phyloP scores from a whole-genome alignment of 768 basidiomycete species.

The Roridomyces roridus region DNA sequence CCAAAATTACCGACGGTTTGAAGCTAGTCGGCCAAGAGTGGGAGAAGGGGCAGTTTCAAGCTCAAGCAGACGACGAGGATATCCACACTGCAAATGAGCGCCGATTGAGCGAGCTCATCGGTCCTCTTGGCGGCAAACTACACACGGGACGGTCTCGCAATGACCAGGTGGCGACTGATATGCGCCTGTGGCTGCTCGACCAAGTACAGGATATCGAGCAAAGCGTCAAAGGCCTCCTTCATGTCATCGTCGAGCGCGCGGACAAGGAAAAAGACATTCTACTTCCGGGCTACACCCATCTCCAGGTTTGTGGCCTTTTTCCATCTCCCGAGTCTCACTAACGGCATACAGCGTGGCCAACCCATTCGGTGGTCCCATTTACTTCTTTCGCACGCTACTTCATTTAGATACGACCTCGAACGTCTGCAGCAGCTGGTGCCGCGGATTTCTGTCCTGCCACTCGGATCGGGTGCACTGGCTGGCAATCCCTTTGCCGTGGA shows the following conservation, averaged over 20 bases:
- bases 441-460: conserved; percentile 90
- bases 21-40: conserved; percentile 83
- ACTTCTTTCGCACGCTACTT: conserved; percentile 92
- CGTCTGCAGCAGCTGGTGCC: conserved; percentile 84
- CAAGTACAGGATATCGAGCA: conserved; percentile 72
- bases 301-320: conserved; percentile 69
- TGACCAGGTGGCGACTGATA: conserved; percentile 98
- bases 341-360: conserved; percentile 79
- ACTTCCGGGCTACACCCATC: conserved; percentile 96
- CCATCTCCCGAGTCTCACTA: background rate
- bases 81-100: conserved; percentile 99
- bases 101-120: conserved; percentile 90
- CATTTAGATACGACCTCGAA: conserved; percentile 89
- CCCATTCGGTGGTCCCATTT: conserved; percentile 99
- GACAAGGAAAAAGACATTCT: conserved; percentile 92
- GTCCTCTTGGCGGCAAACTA: conserved; percentile 90
- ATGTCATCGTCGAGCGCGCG: conserved; percentile 90
- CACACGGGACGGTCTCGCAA: conserved; percentile 98
- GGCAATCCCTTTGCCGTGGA: conserved; percentile 97
- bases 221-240: conserved; percentile 77
- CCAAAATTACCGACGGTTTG: conserved; percentile 76
- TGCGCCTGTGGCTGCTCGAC: conserved; percentile 93
- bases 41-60: conserved; percentile 77
- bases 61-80: conserved; percentile 92
- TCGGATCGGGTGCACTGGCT: conserved; percentile 94